phyloP scores from a whole-genome alignment of 1,284 basidiomycete genomes.

The Sanghuangporus sanghuang region DNA sequence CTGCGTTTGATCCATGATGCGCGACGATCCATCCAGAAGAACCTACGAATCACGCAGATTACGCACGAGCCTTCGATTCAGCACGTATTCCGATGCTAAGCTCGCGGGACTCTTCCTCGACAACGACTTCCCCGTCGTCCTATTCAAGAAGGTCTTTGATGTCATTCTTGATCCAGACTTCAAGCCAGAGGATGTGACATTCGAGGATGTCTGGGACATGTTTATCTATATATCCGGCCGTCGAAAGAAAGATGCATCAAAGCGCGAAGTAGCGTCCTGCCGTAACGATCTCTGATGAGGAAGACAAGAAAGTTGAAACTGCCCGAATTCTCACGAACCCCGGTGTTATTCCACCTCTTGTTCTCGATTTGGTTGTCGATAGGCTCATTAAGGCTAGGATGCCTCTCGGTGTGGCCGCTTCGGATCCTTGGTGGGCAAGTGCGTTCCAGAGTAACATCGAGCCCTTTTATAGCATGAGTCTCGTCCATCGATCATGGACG shows the following conservation, averaged over 20 bases:
- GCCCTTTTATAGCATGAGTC: not conserved
- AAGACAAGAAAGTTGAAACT: not conserved
- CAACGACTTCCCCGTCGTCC: not conserved
- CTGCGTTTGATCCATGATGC: not conserved
- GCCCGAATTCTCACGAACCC: not conserved
- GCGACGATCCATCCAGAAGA: not conserved
- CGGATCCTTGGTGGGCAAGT: not conserved
- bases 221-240: not conserved
- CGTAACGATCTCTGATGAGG: not conserved
- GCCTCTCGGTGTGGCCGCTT: not conserved
- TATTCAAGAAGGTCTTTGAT: constrained; percentile 2
- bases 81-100: not conserved
- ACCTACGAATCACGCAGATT: not conserved
- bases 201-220: not conserved
- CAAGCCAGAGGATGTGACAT: not conserved
- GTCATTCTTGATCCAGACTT: not conserved
- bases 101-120: constrained; percentile 1
- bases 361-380: not conserved
- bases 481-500: constrained; percentile 3
- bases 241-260: not conserved
- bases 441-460: not conserved
- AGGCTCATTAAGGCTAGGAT: not conserved
- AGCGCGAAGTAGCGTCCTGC: not conserved
- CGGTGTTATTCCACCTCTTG: not conserved
- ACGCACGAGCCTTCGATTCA: not conserved